phyloP scores from a whole-genome alignment of 306 rosid species.

The Vigna nakashimae region DNA sequence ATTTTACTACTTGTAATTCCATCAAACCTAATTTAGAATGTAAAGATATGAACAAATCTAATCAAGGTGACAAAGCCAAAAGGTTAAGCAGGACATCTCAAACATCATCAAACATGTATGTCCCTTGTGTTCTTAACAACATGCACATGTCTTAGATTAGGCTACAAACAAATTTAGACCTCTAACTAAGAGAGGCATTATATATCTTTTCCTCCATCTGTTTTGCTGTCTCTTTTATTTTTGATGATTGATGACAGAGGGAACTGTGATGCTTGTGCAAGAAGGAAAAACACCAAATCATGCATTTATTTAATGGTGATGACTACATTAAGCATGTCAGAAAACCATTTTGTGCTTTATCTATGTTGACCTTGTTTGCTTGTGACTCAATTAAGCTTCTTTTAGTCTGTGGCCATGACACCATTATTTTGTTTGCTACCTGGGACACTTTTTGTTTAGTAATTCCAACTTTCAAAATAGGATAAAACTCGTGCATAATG shows the following conservation, averaged over 20 bases:
- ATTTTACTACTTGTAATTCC: not conserved
- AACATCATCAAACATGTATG: slow-evolving; percentile 9
- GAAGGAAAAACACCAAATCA: not conserved
- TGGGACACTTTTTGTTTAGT: slow-evolving; percentile 18
- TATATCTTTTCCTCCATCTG: not conserved
- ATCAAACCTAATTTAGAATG: not conserved
- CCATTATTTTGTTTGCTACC: slow-evolving; percentile 18
- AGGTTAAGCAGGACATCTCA: slow-evolving; percentile 37
- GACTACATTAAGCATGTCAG: slow-evolving; percentile 13
- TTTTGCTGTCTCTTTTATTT: not conserved
- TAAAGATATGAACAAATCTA: not conserved
- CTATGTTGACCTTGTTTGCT: slow-evolving; percentile 8
- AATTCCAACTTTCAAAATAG: slow-evolving; percentile 19
- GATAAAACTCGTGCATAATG: slow-evolving; percentile 8
- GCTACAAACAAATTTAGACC: slow-evolving; percentile 26
- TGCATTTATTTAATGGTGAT: slow-evolving; percentile 28
- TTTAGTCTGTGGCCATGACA: slow-evolving; percentile 14
- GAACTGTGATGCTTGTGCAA: slow-evolving; percentile 7
- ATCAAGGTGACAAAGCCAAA: not conserved
- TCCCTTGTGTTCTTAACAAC: slow-evolving; percentile 7
- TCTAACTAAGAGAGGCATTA: not conserved
- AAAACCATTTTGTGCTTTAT: slow-evolving; percentile 17
- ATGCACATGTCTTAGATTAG: slow-evolving; percentile 33
- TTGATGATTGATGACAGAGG: slow-evolving; percentile 6
- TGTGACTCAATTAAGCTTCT: slow-evolving; percentile 37